Percentiles rank a stretch among this genome's conserved stretches.
Conservation (phyloP, 2,329 filamentous ascomycete genomes). For the Teratosphaeria zuluensis region DNA sequence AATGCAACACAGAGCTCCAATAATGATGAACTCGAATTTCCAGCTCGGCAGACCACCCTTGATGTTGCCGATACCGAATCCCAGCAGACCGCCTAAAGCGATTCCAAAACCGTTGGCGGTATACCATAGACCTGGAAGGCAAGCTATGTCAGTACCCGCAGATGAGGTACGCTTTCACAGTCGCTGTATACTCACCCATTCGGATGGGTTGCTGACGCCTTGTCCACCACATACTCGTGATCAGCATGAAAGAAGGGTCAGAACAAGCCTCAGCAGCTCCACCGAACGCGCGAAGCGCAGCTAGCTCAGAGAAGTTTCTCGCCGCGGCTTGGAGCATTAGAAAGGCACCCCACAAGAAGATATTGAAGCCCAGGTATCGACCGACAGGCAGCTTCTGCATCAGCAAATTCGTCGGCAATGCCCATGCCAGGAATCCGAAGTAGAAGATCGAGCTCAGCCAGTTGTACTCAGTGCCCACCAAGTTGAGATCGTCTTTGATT, state of each 20-base stretch:
- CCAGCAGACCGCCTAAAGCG: slow-evolving; percentile 47
- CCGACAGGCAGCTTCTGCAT: slow-evolving; percentile 44
- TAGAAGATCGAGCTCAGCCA: slow-evolving; percentile 41
- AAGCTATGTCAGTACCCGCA: neutral
- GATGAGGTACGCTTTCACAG: too few relatives aligned
- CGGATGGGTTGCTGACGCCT: slow-evolving; percentile 52
- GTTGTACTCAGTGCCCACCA: slow-evolving; percentile 50
- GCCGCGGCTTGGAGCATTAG: slow-evolving; percentile 27
- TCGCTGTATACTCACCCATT: slow-evolving; percentile 38
- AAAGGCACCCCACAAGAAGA: slow-evolving; percentile 26
- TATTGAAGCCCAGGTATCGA: slow-evolving; percentile 41
- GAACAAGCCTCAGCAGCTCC: slow-evolving; percentile 49
- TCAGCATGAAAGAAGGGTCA: slow-evolving; percentile 54
- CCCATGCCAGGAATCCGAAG: slow-evolving; percentile 43
- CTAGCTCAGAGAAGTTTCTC: slow-evolving; percentile 43
- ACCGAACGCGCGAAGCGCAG: slow-evolving; percentile 47
- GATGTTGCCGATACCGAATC: slow-evolving; percentile 53
- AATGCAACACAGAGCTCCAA: slow-evolving; percentile 43
- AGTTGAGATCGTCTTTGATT: slow-evolving; percentile 47
- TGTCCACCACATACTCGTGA: slow-evolving; percentile 59
- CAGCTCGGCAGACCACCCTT: slow-evolving; percentile 48
- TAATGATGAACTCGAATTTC: slow-evolving; percentile 60
- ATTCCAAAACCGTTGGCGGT: slow-evolving; percentile 50
- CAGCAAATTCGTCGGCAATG: slow-evolving; percentile 45
- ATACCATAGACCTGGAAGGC: neutral